Percentiles rank a stretch among this genome's conserved stretches.
Evolutionary conservation across 2,329 filamentous ascomycete genomes (phyloP).

Genomic region (Colletotrichum eleusines): DNA sequence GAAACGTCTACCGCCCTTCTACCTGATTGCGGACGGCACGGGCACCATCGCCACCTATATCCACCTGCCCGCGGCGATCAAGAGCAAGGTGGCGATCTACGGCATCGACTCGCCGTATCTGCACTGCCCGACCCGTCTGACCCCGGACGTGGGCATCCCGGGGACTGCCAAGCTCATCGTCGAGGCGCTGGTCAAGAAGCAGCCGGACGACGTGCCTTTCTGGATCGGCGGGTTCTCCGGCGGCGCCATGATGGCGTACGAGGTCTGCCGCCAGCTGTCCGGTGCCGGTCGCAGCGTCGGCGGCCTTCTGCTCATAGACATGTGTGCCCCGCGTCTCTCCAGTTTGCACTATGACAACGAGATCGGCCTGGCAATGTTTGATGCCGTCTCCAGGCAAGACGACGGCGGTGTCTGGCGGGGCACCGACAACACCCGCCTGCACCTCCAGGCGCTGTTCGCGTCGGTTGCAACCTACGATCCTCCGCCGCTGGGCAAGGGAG

Average conservation of each 20-base stretch:
- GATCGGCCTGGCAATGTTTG: too few species aligned
- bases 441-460: too few species aligned
- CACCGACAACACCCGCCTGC: too few species aligned
- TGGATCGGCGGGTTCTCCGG: conserved; percentile 21
- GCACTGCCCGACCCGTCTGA: conserved; percentile 9
- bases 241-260: conserved; percentile 15
- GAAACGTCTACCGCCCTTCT: background rate
- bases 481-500: too few species aligned
- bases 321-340: conserved; percentile 6
- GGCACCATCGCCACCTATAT: conserved; percentile 26
- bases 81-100: background rate
- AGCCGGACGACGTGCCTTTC: background rate
- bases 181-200: conserved; percentile 8
- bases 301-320: conserved; percentile 19
- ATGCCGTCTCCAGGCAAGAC: too few species aligned
- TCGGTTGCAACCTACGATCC: too few species aligned
- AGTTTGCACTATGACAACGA: background rate
- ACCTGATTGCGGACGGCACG: conserved; percentile 18
- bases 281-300: background rate
- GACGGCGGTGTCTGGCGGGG: too few species aligned
- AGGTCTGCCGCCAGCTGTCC: conserved; percentile 15
- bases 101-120: conserved; percentile 22
- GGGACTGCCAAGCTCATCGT: conserved; percentile 20
- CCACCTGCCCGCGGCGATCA: conserved; percentile 5
- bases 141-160: background rate